Evolutionary conservation across 305 asterid genomes (phyloP).

Genomic region (Euphrasia arctica): DNA sequence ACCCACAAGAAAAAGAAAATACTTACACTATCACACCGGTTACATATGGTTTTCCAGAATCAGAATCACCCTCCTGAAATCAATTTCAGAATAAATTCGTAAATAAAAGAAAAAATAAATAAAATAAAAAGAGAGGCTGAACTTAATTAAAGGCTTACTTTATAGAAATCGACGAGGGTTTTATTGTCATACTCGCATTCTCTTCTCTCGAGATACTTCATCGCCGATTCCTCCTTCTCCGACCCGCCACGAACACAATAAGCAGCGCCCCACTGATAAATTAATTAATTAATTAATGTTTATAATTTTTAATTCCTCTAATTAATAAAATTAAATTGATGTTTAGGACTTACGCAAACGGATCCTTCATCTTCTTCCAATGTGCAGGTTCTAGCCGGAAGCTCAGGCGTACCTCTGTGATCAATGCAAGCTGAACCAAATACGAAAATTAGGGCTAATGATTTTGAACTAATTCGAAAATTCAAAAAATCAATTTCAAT

Average conservation of each 20-base stretch:
- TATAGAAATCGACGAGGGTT: constrained; percentile 66
- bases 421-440: constrained; percentile 79
- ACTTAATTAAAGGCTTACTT: constrained; percentile 36
- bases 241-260: constrained; percentile 85
- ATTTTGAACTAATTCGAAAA: neutral
- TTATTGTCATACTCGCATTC: constrained; percentile 88
- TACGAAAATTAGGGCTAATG: neutral
- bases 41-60: constrained; percentile 38
- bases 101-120: neutral
- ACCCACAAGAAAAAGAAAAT: neutral
- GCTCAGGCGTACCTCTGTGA: constrained; percentile 94
- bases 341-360: constrained; percentile 61
- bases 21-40: constrained; percentile 80
- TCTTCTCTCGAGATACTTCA: constrained; percentile 85
- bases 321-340: constrained; percentile 6
- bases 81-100: too few relatives aligned
- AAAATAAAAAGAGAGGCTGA: too few relatives aligned
- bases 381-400: constrained; percentile 95
- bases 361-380: constrained; percentile 65
- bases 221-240: constrained; percentile 69
- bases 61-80: constrained; percentile 61
- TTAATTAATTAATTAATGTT: constrained; percentile 7
- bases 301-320: constrained; percentile 52
- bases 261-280: constrained; percentile 91
- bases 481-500: neutral